Base-by-base conservation (phyloP, 2,329 filamentous ascomycete species). In the Diplodia corticola region DNA sequence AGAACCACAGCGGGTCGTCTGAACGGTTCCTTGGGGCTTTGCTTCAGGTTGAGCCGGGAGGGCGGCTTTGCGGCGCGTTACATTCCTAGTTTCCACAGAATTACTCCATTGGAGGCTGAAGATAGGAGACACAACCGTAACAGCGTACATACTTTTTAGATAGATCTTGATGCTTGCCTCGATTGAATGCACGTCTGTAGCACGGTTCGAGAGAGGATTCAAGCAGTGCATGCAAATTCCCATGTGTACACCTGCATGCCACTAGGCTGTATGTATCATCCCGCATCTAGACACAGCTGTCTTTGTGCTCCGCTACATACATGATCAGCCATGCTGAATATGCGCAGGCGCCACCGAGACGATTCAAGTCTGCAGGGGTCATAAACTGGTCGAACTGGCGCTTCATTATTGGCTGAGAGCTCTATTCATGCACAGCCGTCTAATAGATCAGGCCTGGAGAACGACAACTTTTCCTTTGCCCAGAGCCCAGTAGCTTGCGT, bases 41-140 rank as follows among this genome's bases (percentile, higher is more conserved):
- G 57, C 85, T 80, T 75, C 71, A 80, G 84, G 85, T 65, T 89
- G 89, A 92, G 86, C 85, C 84, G 85, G 82, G 81, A 81, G 80
- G 77, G 77, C 79, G 81, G 77, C 78, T 80, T 80, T 80, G 83
- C 82, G 84, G 89, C 57, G 85, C 86, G 86, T 88, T 88, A 93
- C 93, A 94, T 94, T 94, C 90, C 91, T 65, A 49, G 28, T 65
- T 55, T 65, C 53, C 50, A 28, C 46, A 20, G 63, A 64, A 55
- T 63, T 49, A 20, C 60, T 51, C 64, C 51, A 49, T 63, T 59
- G 57, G 64, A 59, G 46, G 46, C 55, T 51, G 57, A 63, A 60
- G 46, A 61, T 22, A 33, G 57, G 57, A 61, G 57, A 61, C 35
- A 61, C 57, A 66, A 66, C 64, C 64, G 57, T 66, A 46, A 30